Evolutionary conservation across 2,329 filamentous ascomycete genomes (phyloP), one percentile per base, ranked within the genome.

Genomic region (Botrytis medusae): DNA sequence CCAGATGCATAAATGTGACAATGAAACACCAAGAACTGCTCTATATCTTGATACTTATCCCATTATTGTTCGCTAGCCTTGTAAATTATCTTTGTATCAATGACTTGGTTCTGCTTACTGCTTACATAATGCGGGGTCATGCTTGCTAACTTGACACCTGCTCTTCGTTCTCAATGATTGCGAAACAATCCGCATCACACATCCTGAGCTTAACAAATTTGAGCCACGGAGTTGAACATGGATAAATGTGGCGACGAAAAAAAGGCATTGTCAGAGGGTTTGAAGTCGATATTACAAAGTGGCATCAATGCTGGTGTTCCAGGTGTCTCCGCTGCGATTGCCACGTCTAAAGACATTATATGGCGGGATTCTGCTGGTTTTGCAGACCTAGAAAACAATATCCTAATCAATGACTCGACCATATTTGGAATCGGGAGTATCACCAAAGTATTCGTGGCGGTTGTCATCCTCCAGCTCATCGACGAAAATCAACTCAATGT

Each of bases 361-460:
- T 76, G 74, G 75, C 57, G 69, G 59, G 54, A 63, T 25, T 63
- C 65, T 6, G 69, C 72, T n/a, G 73, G 74, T 0, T 65, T 65
- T 37, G 46, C 62, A 14, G 57, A 59, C 14, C 20, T 73, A 8
- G 69, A 74, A 44, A 44, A 63, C 14, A 40, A 44, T 3, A 34
- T 10, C 6, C 29, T 29, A 10, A 29, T 46, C 12, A n/a, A 63
- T 40, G 48, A 20, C 4, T 22, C 18, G 10, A 32, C 73, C n/a
- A 12, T 73, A 22, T 75, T 76, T n/a, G 75, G 75, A 2, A 72
- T 76, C 9, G 73, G 75, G 25, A 76, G 74, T n/a, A 76, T 76
- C 62, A 74, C 72, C 25, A 76, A 76, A 69, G 73, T 76, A 29
- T 76, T 76, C 44, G 59, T 74, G 14, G 60, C 72, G 25, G 67